Percentiles rank a stretch among this genome's conserved stretches.
Conservation (phyloP, 805 yeast genomes). For the Pichia membranifaciens region DNA sequence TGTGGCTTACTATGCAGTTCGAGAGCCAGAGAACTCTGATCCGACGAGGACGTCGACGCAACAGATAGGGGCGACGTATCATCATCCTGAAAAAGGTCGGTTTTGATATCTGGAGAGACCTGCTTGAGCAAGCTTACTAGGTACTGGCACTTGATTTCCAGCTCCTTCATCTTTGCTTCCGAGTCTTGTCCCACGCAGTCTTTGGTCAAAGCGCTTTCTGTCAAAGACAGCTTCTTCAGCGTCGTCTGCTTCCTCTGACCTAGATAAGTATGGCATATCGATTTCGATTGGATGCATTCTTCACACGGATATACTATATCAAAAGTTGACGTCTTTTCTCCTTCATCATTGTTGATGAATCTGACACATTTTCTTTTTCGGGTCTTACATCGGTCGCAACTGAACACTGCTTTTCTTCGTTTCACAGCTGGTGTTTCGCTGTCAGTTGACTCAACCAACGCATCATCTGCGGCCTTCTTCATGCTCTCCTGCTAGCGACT, state of each 20-base stretch:
- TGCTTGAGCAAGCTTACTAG: neutral
- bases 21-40: too few relatives aligned
- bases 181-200: neutral
- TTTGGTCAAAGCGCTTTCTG: neutral
- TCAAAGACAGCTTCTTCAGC: neutral
- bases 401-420: constrained; percentile 10
- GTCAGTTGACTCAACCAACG: too few relatives aligned
- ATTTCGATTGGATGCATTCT: constrained; percentile 10
- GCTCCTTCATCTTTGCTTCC: neutral
- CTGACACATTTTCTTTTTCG: constrained; percentile 12
- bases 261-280: constrained; percentile 10
- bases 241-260: constrained; percentile 7
- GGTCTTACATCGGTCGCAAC: constrained; percentile 12
- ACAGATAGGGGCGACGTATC: neutral
- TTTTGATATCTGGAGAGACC: neutral
- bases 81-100: constrained; percentile 1
- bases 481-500: too few relatives aligned
- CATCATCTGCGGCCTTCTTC: too few relatives aligned
- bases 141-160: constrained; percentile 1
- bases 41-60: neutral
- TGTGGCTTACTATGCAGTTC: neutral
- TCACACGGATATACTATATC: constrained; percentile 10
- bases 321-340: constrained; percentile 2
- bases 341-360: neutral
- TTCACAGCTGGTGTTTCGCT: neutral